Base-by-base conservation (phyloP, 108 stramenopile genomes). In the Cyclotella atomus region DNA sequence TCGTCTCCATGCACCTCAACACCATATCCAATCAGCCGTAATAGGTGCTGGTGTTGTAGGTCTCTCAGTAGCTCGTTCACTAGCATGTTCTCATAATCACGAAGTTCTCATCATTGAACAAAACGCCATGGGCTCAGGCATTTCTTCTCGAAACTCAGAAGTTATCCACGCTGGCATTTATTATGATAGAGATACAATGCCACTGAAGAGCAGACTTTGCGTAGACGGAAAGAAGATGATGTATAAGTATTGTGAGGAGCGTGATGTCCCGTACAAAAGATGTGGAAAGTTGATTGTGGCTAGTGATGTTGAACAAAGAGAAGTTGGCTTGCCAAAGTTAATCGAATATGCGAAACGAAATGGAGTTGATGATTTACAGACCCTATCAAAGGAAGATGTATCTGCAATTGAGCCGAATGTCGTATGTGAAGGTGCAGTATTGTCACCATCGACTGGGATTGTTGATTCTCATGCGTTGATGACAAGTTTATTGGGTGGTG, bases 151-250 rank as follows among this genome's bases (percentile, higher is more conserved):
- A 16, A 95, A 95, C 62, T 89, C 87, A 0, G 87, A 95, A 70
- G 94, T 95, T n/a, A 91, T 95, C 44, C 94, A 95, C 69, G 90
- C 90, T 34, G 94, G 94, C 3, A 76, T 95, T 15, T 95, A 95
- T 53, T 95, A 92, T 78, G 70, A 71, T 72, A 36, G 47, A 16
- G 20, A 77, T 27, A 24, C 36, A 6, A 64, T 53, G 65, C 94
- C 94, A 7, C 49, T 77, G 33, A 95, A 95, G 62, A 84, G 89
- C n/a, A 72, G 65, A 65, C 84, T 92, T 10, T 95, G 94, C 63
- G 90, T 95, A 7, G 52, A 79, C 59, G 94, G 94, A 38, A 87
- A 87, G 49, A 68, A 84, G n/a, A 29, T 73, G 15, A 50, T 95
- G 43, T 95, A 95, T 80, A 73, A 91, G 0, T 95, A 90, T 59